A percentile compares a stretch with the other conserved stretches of the same genome.
Evolutionary conservation across 116 monocot genomes (phyloP).

Genomic region (Cymodocea nodosa): DNA sequence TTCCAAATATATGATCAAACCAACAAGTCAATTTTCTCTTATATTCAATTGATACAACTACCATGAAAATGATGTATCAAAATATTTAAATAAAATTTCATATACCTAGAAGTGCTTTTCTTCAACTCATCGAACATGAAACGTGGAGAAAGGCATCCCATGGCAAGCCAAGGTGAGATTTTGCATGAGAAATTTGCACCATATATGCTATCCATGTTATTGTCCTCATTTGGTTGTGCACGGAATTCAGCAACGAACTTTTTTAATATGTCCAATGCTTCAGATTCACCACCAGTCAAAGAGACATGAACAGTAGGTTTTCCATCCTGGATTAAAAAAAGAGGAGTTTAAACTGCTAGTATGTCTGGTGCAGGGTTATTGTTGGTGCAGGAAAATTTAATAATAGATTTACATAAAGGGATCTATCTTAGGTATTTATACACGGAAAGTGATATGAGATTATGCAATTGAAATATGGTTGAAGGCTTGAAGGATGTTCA

Average conservation of each 20-base stretch:
- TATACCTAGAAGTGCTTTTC: constrained; percentile 63
- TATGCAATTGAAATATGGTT: too few species aligned
- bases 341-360: neutral
- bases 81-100: neutral
- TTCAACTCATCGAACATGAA: constrained; percentile 93
- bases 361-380: too few species aligned
- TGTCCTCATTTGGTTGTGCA: constrained; percentile 46
- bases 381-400: too few species aligned
- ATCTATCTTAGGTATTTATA: too few species aligned
- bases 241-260: constrained; percentile 64
- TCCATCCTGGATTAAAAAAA: constrained; percentile 38
- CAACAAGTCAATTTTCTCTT: too few species aligned
- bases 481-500: too few species aligned
- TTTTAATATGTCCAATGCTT: constrained; percentile 80
- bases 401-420: too few species aligned
- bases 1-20: too few species aligned
- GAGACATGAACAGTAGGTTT: constrained; percentile 45
- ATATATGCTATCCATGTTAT: constrained; percentile 59
- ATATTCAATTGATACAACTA: too few species aligned
- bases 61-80: neutral
- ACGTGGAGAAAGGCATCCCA: constrained; percentile 92
- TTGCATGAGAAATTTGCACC: constrained; percentile 99
- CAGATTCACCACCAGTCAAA: constrained; percentile 77
- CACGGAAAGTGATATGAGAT: too few species aligned
- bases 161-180: constrained; percentile 95